Evolutionary conservation across 2,329 filamentous ascomycete genomes (phyloP), one percentile per base, ranked within the genome.

Genomic region (Drechslerella dactyloides): DNA sequence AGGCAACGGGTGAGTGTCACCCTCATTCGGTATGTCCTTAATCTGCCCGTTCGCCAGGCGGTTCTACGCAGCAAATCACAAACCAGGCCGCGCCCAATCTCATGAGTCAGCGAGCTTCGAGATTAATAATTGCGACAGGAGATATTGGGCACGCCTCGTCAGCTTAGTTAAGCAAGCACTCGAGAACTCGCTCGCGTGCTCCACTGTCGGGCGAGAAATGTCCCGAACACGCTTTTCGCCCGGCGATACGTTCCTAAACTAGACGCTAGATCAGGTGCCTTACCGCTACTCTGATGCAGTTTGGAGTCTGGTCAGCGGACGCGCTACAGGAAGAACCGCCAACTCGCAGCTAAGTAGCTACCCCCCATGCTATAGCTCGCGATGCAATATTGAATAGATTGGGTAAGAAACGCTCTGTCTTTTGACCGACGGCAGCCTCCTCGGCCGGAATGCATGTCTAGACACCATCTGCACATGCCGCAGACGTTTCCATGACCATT

Each of bases 1-100:
- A 6, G 85, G 84, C 48, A 97, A 84, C 15, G 83, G 77, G 80
- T 96, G 59, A 21, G 54, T 37, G 24, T 70, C 66, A 21, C 66
- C 66, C 17, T 60, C 40, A 4, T 64, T 46, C 21, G 66, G 66
- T 51, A 70, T 70, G 63, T 70, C 66, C 27, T 60, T 70, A 42
- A 70, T 70, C 54, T 64, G 46, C 19, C 54, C 66, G 46, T 70
- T 64, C 54, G 66, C 53, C n/a, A 70, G 50, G 33, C 66, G 66
- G 46, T 70, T 70, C 66, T 70, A 56, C 8, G 8, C 8, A 42
- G 59, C 11, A 15, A 17, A 30, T 37, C n/a, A 30, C 17, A 27
- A 27, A 19, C 35, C 19, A 42, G 35, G 50, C 23, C 23, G 46
- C 11, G 46, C 46, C 46, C 17, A 51, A 27, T 21, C 6, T 13